These are phyloP conservation scores for Graphium sp. DNA, from an alignment of 2,329 filamentous ascomycete genomes.

Conservation along the genomic window DNA sequence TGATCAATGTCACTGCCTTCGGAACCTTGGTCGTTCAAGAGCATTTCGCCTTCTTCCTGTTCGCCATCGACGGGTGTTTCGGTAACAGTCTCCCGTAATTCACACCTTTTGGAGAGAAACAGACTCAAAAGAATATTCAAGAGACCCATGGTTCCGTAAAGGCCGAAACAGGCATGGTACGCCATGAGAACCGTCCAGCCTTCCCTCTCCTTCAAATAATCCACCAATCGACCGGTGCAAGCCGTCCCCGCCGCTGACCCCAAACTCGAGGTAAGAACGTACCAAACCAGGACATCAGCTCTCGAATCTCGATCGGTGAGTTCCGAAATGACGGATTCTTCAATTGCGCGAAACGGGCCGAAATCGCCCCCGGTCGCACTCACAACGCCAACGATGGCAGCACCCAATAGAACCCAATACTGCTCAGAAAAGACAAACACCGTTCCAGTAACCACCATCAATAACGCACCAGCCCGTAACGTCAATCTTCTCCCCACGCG, in stretches of 20 bases:
- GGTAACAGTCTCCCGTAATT: constrained; percentile 18
- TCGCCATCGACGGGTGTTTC: constrained; percentile 6
- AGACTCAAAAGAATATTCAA: constrained; percentile 28
- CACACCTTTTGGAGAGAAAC: constrained; percentile 30
- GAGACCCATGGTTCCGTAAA: constrained; percentile 38
- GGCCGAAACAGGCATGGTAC: constrained; percentile 40
- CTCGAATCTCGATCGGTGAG: constrained; percentile 35
- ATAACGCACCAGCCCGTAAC: constrained; percentile 28
- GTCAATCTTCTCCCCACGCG: constrained; percentile 37
- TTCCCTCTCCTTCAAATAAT: constrained; percentile 23
- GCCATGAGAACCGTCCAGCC: constrained; percentile 31
- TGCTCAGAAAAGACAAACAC: constrained; percentile 35
- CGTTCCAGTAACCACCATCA: constrained; percentile 40
- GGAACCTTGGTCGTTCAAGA: constrained; percentile 10
- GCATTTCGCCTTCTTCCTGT: constrained; percentile 8
- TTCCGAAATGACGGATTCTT: constrained; percentile 47
- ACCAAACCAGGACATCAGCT: constrained; percentile 51
- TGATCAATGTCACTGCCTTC: constrained; percentile 6
- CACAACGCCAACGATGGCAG: constrained; percentile 43
- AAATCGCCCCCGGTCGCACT: constrained; percentile 48
- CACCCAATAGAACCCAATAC: constrained; percentile 40
- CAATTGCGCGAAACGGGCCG: constrained; percentile 49
- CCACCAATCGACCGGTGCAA: constrained; percentile 30
- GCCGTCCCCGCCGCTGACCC: constrained; percentile 37
- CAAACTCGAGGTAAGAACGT: constrained; percentile 38